Percentiles rank a stretch among this genome's conserved stretches.
Evolutionary conservation across 2,329 filamentous ascomycete species (phyloP).

Genomic region (Clonostachys chloroleuca): DNA sequence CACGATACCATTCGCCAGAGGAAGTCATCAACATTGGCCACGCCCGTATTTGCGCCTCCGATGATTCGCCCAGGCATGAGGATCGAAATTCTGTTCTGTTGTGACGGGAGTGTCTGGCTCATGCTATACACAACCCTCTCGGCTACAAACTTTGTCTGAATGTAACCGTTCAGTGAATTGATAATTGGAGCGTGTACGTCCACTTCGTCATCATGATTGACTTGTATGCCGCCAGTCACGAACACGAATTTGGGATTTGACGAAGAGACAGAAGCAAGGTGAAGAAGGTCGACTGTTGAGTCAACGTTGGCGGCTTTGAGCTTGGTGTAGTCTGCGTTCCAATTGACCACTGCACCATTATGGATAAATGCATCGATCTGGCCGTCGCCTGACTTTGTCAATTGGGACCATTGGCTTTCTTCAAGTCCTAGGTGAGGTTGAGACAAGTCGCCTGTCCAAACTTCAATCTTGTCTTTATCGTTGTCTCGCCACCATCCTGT

Average conservation of each 20-base stretch:
- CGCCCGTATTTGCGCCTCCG: slow-evolving; percentile 7
- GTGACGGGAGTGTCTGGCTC: background rate
- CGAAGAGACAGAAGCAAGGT: slow-evolving; percentile 5
- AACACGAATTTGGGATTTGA: slow-evolving; percentile 10
- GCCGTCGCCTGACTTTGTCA: slow-evolving; percentile 38
- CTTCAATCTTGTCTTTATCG: slow-evolving; percentile 2
- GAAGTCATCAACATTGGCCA: slow-evolving; percentile 14
- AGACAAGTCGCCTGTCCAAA: slow-evolving; percentile 9
- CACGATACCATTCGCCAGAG: slow-evolving; percentile 10
- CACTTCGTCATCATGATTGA: background rate
- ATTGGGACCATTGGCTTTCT: slow-evolving; percentile 55
- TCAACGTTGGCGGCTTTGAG: slow-evolving; percentile 70
- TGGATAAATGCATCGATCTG: slow-evolving; percentile 71
- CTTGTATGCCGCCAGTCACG: slow-evolving; percentile 11
- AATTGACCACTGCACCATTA: slow-evolving; percentile 79
- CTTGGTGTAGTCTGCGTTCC: slow-evolving; percentile 72
- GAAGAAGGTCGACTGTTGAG: slow-evolving; percentile 11
- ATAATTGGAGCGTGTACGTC: slow-evolving; percentile 1
- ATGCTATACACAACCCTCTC: slow-evolving; percentile 8
- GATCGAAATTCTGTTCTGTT: slow-evolving; percentile 6
- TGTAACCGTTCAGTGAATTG: slow-evolving; percentile 7
- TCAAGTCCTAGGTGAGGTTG: slow-evolving; percentile 2
- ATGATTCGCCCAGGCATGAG: slow-evolving; percentile 14
- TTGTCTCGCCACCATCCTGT: slow-evolving; percentile 7
- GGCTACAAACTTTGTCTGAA: slow-evolving; percentile 14